Evolutionary conservation across 1,139 yeast species (phyloP).

Genomic region (Zygosaccharomyces pseudobailii): DNA sequence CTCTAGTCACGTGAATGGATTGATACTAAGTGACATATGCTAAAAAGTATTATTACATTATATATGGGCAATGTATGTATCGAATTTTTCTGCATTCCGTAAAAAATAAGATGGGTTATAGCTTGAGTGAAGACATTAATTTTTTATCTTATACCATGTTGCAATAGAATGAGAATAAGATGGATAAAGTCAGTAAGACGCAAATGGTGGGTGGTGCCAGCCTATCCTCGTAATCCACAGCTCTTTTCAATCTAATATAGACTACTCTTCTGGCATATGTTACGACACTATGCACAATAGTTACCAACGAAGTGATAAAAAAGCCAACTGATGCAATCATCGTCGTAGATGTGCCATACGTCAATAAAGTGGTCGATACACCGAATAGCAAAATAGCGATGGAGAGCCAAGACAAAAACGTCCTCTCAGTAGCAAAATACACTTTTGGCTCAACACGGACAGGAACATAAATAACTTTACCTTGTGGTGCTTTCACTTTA

Average conservation of each 20-base stretch:
- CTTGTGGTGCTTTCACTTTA: constrained; percentile 65
- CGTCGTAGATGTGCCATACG: constrained; percentile 63
- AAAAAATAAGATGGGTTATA: too few species aligned
- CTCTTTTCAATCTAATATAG: constrained; percentile 75
- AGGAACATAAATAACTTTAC: constrained; percentile 69
- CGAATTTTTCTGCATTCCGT: too few species aligned
- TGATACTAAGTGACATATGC: background rate
- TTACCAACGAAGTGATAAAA: constrained; percentile 70
- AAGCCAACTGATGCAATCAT: constrained; percentile 87
- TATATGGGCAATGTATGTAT: background rate
- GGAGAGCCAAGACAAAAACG: constrained; percentile 72
- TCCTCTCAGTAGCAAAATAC: constrained; percentile 79
- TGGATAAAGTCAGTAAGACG: constrained; percentile 63
- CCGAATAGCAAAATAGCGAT: constrained; percentile 69
- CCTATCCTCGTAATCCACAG: constrained; percentile 81
- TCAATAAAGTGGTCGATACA: constrained; percentile 64
- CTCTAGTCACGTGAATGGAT: background rate
- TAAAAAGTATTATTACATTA: background rate
- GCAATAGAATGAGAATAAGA: constrained; percentile 61
- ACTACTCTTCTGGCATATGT: constrained; percentile 78
- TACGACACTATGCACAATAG: constrained; percentile 68
- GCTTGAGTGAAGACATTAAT: too few species aligned
- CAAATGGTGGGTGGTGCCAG: constrained; percentile 86
- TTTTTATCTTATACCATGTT: constrained; percentile 13
- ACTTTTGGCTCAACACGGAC: constrained; percentile 82